Evolutionary conservation across 1,284 basidiomycete species (phyloP), one percentile per base, ranked within the genome.

Genomic region (Cutaneotrichosporon sp.): DNA sequence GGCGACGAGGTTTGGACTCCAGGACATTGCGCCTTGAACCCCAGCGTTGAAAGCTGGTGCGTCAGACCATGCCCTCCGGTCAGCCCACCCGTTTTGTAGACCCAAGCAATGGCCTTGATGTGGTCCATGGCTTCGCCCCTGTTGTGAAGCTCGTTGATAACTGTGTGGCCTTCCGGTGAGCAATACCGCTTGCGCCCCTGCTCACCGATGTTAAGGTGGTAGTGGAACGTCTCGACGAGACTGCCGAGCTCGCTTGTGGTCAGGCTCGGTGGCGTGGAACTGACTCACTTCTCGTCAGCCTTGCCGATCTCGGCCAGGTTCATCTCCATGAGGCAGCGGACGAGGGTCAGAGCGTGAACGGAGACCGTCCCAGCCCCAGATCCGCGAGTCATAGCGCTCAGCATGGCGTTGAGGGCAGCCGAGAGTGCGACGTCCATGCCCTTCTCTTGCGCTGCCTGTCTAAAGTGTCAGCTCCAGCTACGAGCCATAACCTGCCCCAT

Each of bases 1-100:
- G 3, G 52, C 51, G 4, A 52, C 34, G 8, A 55, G 13, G 0
- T 27, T 20, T 1, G 59, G 50, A 6, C 4, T 22, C 55, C 55
- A 58, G 18, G 34, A 42, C 47, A 31, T 55, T 11, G 63, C 43
- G 2, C 53, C 56, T 13, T 43, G 27, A 13, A 64, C 47, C 0
- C 56, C 58, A 11, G 34, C 46, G 34, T 64, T 64, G 47, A 52
- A 64, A 3, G 56, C 63, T 60, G 22, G 9, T n/a, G n/a, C 2
- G 29, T 57, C 43, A 56, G 49, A 9, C 13, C 3, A 11, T n/a
- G 1, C 7, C 7, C n/a, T 9, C 20, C 20, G 7, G 18, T 3
- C 3, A 10, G 18, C 59, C 6, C 20, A 60, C 63, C 56, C 0
- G 59, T 64, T 56, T 60, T 64, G 56, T 64, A 64, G 2, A 64